Conservation (phyloP, 176 grass and related monocot species). For the Oryza officinalis region DNA sequence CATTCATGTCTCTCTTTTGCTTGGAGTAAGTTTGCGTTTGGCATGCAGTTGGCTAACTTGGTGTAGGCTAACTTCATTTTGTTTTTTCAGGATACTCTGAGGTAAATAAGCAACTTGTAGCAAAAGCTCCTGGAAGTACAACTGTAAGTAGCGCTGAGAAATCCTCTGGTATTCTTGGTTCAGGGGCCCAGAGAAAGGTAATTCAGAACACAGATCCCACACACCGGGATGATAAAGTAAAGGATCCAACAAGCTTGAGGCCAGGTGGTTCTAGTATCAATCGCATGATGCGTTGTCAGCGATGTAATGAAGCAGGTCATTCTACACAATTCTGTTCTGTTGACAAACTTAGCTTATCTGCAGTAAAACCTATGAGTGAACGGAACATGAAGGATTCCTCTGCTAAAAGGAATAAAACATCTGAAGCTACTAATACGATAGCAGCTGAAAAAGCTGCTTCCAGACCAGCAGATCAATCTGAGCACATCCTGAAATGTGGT, state of each 20-base stretch:
- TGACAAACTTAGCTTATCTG: conserved; percentile 56
- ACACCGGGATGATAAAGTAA: conserved; percentile 50
- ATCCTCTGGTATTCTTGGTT: conserved; percentile 52
- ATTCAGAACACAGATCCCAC: conserved; percentile 40
- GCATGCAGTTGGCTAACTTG: not conserved
- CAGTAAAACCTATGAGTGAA: conserved; percentile 56
- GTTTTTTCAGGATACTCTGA: conserved; percentile 61
- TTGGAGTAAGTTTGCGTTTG: not conserved
- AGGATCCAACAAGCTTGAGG: conserved; percentile 45
- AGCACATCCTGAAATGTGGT: conserved; percentile 35
- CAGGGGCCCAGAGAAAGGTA: conserved; percentile 39
- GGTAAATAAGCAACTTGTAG: conserved; percentile 56
- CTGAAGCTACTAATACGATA: conserved; percentile 27
- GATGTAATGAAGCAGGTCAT: conserved; percentile 81
- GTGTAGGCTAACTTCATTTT: conserved; percentile 33
- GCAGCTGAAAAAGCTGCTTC: conserved; percentile 25
- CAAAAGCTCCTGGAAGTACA: conserved; percentile 39
- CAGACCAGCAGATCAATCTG: conserved; percentile 43
- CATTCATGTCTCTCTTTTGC: not conserved
- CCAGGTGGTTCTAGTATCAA: conserved; percentile 35
- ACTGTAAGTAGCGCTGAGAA: conserved; percentile 46
- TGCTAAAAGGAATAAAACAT: conserved; percentile 36
- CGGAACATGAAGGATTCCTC: conserved; percentile 55
- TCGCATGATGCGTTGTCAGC: conserved; percentile 51
- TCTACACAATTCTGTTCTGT: conserved; percentile 63